Evolutionary conservation across 2,329 filamentous ascomycete species (phyloP).

Genomic region (Zasmidium cellare): DNA sequence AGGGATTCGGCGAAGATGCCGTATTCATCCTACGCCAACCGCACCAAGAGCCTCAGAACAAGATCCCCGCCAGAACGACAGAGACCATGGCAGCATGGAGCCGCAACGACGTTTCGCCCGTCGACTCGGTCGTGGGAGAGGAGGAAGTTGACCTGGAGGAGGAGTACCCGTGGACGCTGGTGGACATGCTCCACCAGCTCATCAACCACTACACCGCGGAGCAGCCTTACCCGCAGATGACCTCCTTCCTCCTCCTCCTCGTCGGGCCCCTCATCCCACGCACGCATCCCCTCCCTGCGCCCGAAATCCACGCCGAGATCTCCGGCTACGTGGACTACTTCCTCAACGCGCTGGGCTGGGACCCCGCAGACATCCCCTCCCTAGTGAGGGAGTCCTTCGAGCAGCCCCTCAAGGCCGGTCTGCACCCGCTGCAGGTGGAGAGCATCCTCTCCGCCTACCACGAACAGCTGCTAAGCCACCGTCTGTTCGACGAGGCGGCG

Average conservation of each 20-base stretch:
- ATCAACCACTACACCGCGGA: slow-evolving; percentile 43
- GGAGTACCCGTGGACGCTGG: slow-evolving; percentile 39
- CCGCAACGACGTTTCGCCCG: slow-evolving; percentile 4
- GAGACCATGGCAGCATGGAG: slow-evolving; percentile 7
- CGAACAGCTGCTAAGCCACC: slow-evolving; percentile 51
- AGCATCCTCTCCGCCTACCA: slow-evolving; percentile 59
- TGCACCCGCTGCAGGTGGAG: slow-evolving; percentile 55
- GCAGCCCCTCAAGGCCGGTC: slow-evolving; percentile 43
- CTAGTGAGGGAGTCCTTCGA: slow-evolving; percentile 42
- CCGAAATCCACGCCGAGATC: slow-evolving; percentile 36
- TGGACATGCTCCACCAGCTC: slow-evolving; percentile 44
- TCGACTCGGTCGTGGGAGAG: slow-evolving; percentile 12
- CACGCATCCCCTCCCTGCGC: slow-evolving; percentile 36
- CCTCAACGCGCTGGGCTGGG: slow-evolving; percentile 34
- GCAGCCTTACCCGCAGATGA: slow-evolving; percentile 48
- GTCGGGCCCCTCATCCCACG: slow-evolving; percentile 47
- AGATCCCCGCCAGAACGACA: slow-evolving; percentile 6
- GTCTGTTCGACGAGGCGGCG: slow-evolving; percentile 54
- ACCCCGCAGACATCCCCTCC: slow-evolving; percentile 36
- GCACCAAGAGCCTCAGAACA: not conserved
- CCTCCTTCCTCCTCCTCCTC: slow-evolving; percentile 48
- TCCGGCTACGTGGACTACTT: slow-evolving; percentile 43
- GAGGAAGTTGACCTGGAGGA: slow-evolving; percentile 29
- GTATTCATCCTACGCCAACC: not conserved
- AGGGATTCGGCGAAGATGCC: not conserved